Evolutionary conservation across 139 green algal genomes (phyloP).

Genomic region (Chlamydomonas eustigma): DNA sequence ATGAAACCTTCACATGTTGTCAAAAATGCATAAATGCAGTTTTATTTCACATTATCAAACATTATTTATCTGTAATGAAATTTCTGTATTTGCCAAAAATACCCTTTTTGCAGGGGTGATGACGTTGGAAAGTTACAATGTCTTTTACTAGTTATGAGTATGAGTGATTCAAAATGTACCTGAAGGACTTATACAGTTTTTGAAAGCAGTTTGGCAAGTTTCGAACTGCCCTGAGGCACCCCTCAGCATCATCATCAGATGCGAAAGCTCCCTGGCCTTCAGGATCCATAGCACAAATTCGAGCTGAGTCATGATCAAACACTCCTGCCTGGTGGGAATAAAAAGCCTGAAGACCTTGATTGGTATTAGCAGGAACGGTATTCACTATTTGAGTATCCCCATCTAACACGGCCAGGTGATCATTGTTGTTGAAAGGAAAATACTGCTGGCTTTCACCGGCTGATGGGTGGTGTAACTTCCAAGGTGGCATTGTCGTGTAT

Average conservation of each 20-base stretch:
- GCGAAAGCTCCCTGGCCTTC: background rate
- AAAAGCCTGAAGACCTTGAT: no score
- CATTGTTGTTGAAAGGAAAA: no score
- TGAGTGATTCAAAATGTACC: background rate
- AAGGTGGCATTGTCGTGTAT: no score
- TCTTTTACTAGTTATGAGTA: background rate
- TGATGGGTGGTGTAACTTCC: no score
- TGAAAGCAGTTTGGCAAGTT: conserved; percentile 3
- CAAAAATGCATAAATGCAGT: background rate
- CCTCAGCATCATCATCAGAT: background rate
- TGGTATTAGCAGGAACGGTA: no score
- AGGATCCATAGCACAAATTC: no score
- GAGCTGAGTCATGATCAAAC: no score
- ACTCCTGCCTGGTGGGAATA: no score
- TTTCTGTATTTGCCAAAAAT: background rate
- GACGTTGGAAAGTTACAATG: background rate
- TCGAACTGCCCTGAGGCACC: background rate
- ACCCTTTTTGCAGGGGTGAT: background rate
- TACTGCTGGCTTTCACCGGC: no score
- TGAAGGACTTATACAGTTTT: conserved; percentile 1
- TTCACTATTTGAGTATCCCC: no score
- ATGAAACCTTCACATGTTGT: background rate
- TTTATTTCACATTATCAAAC: no score
- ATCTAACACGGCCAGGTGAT: no score
- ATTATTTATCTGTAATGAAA: background rate